phyloP scores from a whole-genome alignment of 1,139 yeast species.

The Protomyces macrosporus region DNA sequence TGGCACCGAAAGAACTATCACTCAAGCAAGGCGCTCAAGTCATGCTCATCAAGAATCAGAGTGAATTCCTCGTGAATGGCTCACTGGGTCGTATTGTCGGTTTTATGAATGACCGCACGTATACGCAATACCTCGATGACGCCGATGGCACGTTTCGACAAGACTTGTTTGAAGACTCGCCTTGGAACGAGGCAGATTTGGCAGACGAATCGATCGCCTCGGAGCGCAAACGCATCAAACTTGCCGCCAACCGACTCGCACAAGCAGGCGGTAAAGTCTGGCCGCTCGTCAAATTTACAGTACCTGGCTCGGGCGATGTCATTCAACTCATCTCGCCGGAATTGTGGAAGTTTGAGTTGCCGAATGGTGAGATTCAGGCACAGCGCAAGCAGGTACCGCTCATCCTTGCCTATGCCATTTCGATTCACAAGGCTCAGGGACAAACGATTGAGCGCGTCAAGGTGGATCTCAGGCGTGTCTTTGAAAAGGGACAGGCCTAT shows the following conservation, averaged over 20 bases:
- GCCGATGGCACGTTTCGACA: constrained; percentile 24
- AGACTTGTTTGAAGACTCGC: constrained; percentile 3
- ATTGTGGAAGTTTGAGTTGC: constrained; percentile 64
- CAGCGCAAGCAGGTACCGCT: constrained; percentile 71
- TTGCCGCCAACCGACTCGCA: constrained; percentile 11
- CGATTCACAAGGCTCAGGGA: constrained; percentile 95
- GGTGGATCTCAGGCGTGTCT: constrained; percentile 69
- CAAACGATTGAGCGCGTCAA: constrained; percentile 79
- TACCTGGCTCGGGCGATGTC: constrained; percentile 66
- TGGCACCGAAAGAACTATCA: constrained; percentile 61
- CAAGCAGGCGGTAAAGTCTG: constrained; percentile 35
- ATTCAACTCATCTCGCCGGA: constrained; percentile 57
- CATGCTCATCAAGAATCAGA: constrained; percentile 89
- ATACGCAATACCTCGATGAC: constrained; percentile 34
- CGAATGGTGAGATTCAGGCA: constrained; percentile 49
- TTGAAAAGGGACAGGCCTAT: constrained; percentile 87
- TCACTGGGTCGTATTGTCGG: constrained; percentile 80
- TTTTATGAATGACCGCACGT: constrained; percentile 59
- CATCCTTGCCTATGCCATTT: constrained; percentile 88
- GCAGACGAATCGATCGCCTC: constrained; percentile 22
- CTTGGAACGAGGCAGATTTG: constrained; percentile 27
- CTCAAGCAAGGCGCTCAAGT: constrained; percentile 87
- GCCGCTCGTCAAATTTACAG: constrained; percentile 72
- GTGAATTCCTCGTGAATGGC: constrained; percentile 84
- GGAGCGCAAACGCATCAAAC: constrained; percentile 15